Evolutionary conservation across 805 yeast species (phyloP).

Genomic region (Metschnikowia arizonensis): DNA sequence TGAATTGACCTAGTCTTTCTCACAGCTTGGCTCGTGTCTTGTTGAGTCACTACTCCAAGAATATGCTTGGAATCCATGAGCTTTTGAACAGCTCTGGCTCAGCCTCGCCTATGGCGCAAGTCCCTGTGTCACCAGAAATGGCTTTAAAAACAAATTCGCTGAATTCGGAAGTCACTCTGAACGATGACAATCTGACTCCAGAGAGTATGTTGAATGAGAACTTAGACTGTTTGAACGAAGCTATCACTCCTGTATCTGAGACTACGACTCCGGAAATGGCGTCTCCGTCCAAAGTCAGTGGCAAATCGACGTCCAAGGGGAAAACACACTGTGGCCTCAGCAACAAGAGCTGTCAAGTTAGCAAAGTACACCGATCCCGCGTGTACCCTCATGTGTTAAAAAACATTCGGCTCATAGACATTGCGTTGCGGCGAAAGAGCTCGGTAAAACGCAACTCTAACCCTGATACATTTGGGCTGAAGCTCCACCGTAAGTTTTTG

Average conservation of each 20-base stretch:
- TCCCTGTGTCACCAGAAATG: neutral
- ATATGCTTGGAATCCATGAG: conserved; percentile 20
- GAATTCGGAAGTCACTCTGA: neutral
- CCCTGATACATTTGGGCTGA: conserved; percentile 18
- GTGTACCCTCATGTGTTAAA: conserved; percentile 16
- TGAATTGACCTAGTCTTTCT: neutral
- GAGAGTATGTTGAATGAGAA: neutral
- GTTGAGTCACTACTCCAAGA: neutral
- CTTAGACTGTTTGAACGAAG: neutral
- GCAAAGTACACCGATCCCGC: conserved; percentile 14
- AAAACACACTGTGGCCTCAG: conserved; percentile 1
- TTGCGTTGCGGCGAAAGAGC: conserved; percentile 34
- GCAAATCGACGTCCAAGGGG: conserved; percentile 6
- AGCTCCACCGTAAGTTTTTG: conserved; percentile 41
- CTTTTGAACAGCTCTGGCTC: conserved; percentile 15
- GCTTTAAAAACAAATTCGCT: neutral
- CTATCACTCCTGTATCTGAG: no score
- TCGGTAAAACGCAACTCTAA: conserved; percentile 15
- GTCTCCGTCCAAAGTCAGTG: neutral
- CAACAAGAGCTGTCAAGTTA: conserved; percentile 8
- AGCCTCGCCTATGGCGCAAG: neutral
- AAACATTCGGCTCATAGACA: conserved; percentile 22
- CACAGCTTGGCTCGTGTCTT: neutral
- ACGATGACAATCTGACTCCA: neutral
- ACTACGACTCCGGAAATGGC: no score